These are phyloP conservation scores for Auricularia sp. DNA, from an alignment of 768 basidiomycete species.

Conservation along the genomic window DNA sequence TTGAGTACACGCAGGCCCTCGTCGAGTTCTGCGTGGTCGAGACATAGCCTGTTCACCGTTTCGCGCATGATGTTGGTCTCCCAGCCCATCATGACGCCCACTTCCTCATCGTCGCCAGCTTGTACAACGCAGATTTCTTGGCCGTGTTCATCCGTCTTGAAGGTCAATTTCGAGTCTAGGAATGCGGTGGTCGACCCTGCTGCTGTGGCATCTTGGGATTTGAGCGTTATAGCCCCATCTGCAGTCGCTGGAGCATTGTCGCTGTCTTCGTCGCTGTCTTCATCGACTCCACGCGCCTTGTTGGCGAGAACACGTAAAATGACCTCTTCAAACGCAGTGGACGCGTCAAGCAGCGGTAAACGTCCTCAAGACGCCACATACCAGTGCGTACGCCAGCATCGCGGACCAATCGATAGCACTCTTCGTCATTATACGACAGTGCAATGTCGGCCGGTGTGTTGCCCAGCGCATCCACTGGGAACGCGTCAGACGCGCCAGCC, in stretches of 20 bases:
- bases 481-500: neutral
- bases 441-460: conserved; percentile 88
- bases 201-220: conserved; percentile 43
- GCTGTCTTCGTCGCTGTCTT: conserved; percentile 1
- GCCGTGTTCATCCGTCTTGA: conserved; percentile 55
- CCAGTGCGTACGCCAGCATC: conserved; percentile 90
- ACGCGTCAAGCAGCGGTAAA: conserved; percentile 3
- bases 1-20: conserved; percentile 65
- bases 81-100: conserved; percentile 99
- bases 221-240: conserved; percentile 28
- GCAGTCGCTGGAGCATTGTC: conserved; percentile 4
- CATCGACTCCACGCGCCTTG: conserved; percentile 11
- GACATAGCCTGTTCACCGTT: conserved; percentile 61
- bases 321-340: conserved; percentile 42
- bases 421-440: conserved; percentile 69
- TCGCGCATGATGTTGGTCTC: conserved; percentile 78
- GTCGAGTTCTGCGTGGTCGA: conserved; percentile 35
- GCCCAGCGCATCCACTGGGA: conserved; percentile 60
- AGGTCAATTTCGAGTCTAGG: conserved; percentile 59
- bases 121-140: conserved; percentile 75
- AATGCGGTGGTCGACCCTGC: conserved; percentile 59
- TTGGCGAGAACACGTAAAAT: conserved; percentile 51
- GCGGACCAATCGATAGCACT: conserved; percentile 70
- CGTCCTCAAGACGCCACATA: conserved; percentile 24
- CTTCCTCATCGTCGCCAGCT: conserved; percentile 45